Evolutionary conservation across 371 early-diverging fungal species (phyloP), one percentile per base, ranked within the genome.

Genomic region (Mortierella sp.): DNA sequence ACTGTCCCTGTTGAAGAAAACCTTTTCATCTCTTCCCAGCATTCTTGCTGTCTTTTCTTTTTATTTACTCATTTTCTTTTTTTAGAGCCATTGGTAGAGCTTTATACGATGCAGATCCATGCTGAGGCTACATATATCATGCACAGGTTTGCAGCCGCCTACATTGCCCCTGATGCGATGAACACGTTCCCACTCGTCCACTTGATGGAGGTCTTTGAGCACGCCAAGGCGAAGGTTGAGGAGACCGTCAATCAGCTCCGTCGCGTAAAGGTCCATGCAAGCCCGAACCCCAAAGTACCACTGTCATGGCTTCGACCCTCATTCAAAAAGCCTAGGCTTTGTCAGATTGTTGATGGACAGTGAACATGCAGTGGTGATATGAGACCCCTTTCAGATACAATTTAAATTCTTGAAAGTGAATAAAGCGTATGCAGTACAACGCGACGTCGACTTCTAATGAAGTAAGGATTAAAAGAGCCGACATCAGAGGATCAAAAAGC

Each of bases 181-280:
- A 70, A 70, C 32, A 49, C 26, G 6, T 70, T 63, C 42, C 63
- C 54, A 42, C 70, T 70, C 63, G 59, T 53, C 50, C 70, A 48
- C 14, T 26, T 70, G 26, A 48, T 62, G 59, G 59, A 70, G 50
- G 9, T 59, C 34, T 70, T 70, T 46, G 64, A 63, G 14, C 55
- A 64, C 55, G 39, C 24, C 34, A 41, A 50, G 21, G 37, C 2
- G 24, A 70, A 70, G 30, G 64, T 70, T 17, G 19, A 63, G 24
- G 48, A 59, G 56, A 70, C 64, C 0, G 64, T 64, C 46, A 15
- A 8, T 2, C 59, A 70, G 56, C 19, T 64, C 24, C 70, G 70
- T 64, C 70, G 24, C 15, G 70, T 70, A 12, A 70, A 70, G 60
- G 46, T 64, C 17, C 57, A 52, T 51, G n/a, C 50, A 37, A 52